Base-by-base conservation (phyloP, 2,329 filamentous ascomycete genomes). In the Dactylellina cionopaga region DNA sequence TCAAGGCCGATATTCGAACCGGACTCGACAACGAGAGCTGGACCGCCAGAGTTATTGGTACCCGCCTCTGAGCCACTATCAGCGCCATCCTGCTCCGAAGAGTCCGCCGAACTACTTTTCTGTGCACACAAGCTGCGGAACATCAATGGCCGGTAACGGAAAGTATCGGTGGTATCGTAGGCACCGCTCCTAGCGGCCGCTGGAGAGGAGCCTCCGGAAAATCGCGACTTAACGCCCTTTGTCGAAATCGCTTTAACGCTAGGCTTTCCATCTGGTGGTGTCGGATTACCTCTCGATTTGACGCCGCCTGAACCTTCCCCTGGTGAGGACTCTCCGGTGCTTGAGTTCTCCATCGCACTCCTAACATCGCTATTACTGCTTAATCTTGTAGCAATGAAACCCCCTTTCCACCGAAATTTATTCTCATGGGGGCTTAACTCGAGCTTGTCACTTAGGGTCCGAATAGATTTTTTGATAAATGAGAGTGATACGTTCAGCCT, bases 401-500 rank as follows among this genome's bases (percentile, higher is more conserved):
- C 89, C 25, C 91, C 91, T 70, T 86, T 88, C 92, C 92, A 96
- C 49, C 91, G 85, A 25, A 96, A 86, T 78, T 92, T 93, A 52
- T 88, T 87, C 0, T 91, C 91, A 76, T 95, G 91, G 0, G 83
- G 83, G 0, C 91, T 94, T 0, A 96, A 79, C 78, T 96, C 90
- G 55, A 96, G 88, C 76, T 90, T 90, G 17, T 85, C 85, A 76
- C 91, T 94, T 75, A 88, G 86, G 52, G 90, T 87, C 0, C 83
- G 82, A 0, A 96, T 84, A 0, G 92, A 90, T 33, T 86, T 86
- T 66, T 90, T 88, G 37, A 95, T 88, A 76, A 94, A 94, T 24
- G 89, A 87, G 0, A 89, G 85, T 0, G 92, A 92, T 0, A 96
- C 91, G 68, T 92, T 93, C 75, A 95, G 85, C 0, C 92, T 94